phyloP scores from a whole-genome alignment of 1,284 basidiomycete genomes.

The Sanghuangporus weigelae region DNA sequence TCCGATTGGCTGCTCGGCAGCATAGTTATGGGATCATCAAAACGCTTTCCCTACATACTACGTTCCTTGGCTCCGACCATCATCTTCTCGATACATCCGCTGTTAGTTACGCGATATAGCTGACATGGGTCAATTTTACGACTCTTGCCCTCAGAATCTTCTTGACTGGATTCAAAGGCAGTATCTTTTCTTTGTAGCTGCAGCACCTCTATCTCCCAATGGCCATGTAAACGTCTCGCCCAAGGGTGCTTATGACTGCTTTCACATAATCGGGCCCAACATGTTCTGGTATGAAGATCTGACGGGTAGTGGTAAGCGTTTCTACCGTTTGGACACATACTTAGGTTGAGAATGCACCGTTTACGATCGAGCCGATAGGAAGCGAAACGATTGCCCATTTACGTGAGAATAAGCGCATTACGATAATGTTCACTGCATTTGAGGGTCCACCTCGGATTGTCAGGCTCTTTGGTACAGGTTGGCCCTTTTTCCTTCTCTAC shows the following conservation, averaged over 20 bases:
- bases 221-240: conserved; percentile 54
- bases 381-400: conserved; percentile 56
- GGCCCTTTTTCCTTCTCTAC: conserved; percentile 4
- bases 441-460: conserved; percentile 42
- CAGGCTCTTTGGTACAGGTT: conserved; percentile 51
- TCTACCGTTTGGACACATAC: background rate
- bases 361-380: conserved; percentile 29
- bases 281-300: conserved; percentile 58
- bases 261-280: conserved; percentile 44
- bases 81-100: background rate
- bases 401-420: conserved; percentile 52
- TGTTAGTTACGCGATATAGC: background rate
- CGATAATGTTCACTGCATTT: conserved; percentile 52
- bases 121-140: conserved; percentile 43
- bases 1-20: background rate
- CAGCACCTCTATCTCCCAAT: conserved; percentile 41
- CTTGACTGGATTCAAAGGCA: conserved; percentile 47
- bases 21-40: too few species aligned
- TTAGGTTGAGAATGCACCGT: background rate
- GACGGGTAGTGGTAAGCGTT: conserved; percentile 46
- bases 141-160: conserved; percentile 41
- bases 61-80: background rate
- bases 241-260: conserved; percentile 40
- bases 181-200: conserved; percentile 55
- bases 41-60: too few species aligned